phyloP scores from a whole-genome alignment of 441 rosid genomes.

The Aquilaria agallochum region DNA sequence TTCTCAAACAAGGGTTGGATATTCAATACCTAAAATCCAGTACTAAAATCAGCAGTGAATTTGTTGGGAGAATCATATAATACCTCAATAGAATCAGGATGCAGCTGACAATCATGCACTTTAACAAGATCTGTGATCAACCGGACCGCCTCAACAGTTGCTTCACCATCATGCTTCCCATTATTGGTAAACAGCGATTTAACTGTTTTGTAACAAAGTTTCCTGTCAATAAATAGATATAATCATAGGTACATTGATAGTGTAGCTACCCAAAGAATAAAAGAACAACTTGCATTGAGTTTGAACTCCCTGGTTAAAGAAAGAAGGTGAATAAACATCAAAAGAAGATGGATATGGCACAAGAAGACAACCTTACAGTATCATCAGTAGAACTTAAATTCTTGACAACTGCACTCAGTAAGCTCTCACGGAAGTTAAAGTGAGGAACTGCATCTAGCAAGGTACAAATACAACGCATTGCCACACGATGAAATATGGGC shows the following conservation, averaged over 20 bases:
- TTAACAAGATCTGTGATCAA: conserved; percentile 83
- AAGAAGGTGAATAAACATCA: neutral
- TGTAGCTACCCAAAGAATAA: conserved; percentile 6
- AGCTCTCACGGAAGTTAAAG: conserved; percentile 79
- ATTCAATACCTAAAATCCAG: too few relatives aligned
- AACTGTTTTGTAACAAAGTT: conserved; percentile 68
- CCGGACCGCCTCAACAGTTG: conserved; percentile 68
- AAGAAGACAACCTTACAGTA: conserved; percentile 55
- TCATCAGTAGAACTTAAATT: conserved; percentile 79
- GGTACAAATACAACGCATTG: conserved; percentile 65
- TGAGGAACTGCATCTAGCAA: conserved; percentile 89
- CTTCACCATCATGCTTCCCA: conserved; percentile 87
- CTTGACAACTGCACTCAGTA: conserved; percentile 60
- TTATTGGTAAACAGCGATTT: conserved; percentile 76
- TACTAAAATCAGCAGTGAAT: too few relatives aligned
- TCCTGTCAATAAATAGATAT: conserved; percentile 42
- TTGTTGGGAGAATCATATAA: conserved; percentile 1
- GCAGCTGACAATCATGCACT: conserved; percentile 75
- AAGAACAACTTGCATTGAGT: neutral
- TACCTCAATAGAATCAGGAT: conserved; percentile 86
- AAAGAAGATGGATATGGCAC: conserved; percentile 13
- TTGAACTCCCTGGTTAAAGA: neutral
- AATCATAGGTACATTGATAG: conserved; percentile 2
- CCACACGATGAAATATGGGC: conserved; percentile 60
- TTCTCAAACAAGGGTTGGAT: too few relatives aligned